Evolutionary conservation across 768 basidiomycete genomes (phyloP).

Genomic region (Suillus fuscotomentosus): DNA sequence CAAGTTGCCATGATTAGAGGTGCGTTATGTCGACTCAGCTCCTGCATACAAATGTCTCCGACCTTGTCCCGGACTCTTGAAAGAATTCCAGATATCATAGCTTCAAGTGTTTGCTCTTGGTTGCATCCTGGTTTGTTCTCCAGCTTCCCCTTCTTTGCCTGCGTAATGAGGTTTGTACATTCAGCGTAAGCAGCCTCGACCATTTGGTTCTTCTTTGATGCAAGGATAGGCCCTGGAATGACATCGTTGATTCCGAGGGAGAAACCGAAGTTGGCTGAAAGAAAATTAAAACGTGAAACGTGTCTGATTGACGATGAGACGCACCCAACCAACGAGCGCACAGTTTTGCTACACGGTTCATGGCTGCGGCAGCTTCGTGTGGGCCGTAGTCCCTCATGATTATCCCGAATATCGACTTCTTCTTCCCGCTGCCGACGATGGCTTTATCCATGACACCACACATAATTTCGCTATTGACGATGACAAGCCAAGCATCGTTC

Average conservation of each 20-base stretch:
- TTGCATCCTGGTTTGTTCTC: conserved; percentile 98
- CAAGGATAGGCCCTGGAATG: conserved; percentile 87
- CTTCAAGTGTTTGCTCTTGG: conserved; percentile 95
- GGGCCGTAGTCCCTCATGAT: conserved; percentile 97
- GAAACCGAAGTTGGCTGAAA: conserved; percentile 92
- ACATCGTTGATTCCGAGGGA: conserved; percentile 99
- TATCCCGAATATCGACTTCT: conserved; percentile 98
- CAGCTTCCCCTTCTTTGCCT: conserved; percentile 86
- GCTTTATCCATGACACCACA: conserved; percentile 99
- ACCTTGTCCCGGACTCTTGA: conserved; percentile 96
- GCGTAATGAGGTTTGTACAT: conserved; percentile 83
- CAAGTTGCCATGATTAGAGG: conserved; percentile 99
- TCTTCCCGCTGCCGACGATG: conserved; percentile 96
- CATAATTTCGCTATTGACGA: conserved; percentile 98
- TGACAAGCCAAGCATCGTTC: conserved; percentile 96
- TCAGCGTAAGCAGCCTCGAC: conserved; percentile 88
- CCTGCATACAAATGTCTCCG: conserved; percentile 97
- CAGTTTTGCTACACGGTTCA: conserved; percentile 95
- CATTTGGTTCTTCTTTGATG: conserved; percentile 75
- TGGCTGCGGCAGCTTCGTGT: conserved; percentile 90
- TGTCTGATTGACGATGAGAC: conserved; percentile 21
- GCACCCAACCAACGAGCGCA: conserved; percentile 90
- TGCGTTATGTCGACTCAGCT: conserved; percentile 95
- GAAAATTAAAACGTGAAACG: conserved; percentile 12
- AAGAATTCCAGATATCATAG: conserved; percentile 89